These are phyloP conservation scores for Leucogyrophana mollusca DNA, from an alignment of 768 basidiomycete species.

Conservation along the genomic window DNA sequence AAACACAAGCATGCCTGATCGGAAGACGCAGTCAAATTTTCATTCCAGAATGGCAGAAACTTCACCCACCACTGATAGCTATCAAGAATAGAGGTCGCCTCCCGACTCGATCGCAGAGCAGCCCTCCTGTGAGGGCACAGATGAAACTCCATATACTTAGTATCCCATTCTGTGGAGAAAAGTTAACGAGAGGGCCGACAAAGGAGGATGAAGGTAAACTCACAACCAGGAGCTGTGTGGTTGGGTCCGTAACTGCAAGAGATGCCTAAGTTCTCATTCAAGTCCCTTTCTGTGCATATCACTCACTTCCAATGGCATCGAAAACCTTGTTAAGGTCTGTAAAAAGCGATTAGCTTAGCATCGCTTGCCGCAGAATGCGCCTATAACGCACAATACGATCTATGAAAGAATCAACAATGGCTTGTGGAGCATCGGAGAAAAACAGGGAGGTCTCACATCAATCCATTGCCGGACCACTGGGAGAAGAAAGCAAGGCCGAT, in stretches of 20 bases:
- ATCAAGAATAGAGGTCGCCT: conserved; percentile 49
- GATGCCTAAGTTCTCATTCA: no score
- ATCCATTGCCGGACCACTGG: conserved; percentile 56
- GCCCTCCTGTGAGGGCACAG: conserved; percentile 47
- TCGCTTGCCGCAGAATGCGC: neutral
- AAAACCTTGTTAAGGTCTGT: conserved; percentile 54
- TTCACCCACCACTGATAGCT: conserved; percentile 38
- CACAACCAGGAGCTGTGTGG: conserved; percentile 42
- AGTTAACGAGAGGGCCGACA: neutral
- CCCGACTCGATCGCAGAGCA: conserved; percentile 50
- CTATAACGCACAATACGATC: conserved; percentile 26
- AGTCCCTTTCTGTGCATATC: neutral
- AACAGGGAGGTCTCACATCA: conserved; percentile 29
- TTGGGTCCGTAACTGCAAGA: conserved; percentile 42
- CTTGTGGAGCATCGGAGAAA: neutral
- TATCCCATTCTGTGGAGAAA: conserved; percentile 43
- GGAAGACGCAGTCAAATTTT: conserved; percentile 25
- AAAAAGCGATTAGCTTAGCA: neutral
- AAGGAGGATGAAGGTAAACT: conserved; percentile 5
- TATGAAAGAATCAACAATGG: neutral
- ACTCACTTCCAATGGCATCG: conserved; percentile 45
- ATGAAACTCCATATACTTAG: conserved; percentile 57
- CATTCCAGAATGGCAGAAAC: conserved; percentile 20
- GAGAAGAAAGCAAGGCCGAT: conserved; percentile 60
- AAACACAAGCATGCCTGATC: conserved; percentile 39